phyloP scores from a whole-genome alignment of 148 eudicot species.

The Linanthus parryae region DNA sequence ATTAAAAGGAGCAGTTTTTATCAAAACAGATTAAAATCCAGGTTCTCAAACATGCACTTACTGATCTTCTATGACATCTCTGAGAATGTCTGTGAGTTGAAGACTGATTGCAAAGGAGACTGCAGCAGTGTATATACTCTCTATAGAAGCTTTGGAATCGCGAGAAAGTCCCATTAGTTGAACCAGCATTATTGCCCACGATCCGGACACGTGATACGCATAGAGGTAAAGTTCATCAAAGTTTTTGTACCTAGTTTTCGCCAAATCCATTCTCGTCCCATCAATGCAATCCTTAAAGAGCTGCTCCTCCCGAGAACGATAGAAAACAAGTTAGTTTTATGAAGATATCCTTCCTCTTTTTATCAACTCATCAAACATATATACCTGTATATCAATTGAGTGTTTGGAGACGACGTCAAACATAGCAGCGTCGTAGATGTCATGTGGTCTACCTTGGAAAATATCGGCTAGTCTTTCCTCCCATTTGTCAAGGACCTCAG shows the following conservation, averaged over 20 bases:
- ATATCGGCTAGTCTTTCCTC: conserved; percentile 7
- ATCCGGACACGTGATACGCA: conserved; percentile 61
- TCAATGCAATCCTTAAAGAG: conserved; percentile 70
- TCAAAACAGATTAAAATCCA: too few relatives aligned
- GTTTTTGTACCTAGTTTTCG: conserved; percentile 52
- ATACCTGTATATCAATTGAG: conserved; percentile 8
- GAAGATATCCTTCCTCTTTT: background rate
- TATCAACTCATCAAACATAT: background rate
- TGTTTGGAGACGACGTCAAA: conserved; percentile 1
- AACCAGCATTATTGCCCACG: conserved; percentile 55
- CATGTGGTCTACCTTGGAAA: background rate
- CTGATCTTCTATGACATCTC: conserved; percentile 76
- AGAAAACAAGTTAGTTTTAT: background rate
- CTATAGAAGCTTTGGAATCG: conserved; percentile 51
- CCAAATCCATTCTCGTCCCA: conserved; percentile 61
- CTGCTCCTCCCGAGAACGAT: conserved; percentile 16
- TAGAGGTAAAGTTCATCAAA: conserved; percentile 60
- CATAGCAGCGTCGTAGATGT: conserved; percentile 6
- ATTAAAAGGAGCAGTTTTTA: too few relatives aligned
- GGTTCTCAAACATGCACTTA: too few relatives aligned
- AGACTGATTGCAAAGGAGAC: conserved; percentile 55
- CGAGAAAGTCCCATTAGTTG: conserved; percentile 62
- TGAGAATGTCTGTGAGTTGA: conserved; percentile 62
- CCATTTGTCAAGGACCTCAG: background rate
- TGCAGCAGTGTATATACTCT: conserved; percentile 52